Conservation (phyloP, 352 stramenopile species). For the Phytophthora aleatoria region DNA sequence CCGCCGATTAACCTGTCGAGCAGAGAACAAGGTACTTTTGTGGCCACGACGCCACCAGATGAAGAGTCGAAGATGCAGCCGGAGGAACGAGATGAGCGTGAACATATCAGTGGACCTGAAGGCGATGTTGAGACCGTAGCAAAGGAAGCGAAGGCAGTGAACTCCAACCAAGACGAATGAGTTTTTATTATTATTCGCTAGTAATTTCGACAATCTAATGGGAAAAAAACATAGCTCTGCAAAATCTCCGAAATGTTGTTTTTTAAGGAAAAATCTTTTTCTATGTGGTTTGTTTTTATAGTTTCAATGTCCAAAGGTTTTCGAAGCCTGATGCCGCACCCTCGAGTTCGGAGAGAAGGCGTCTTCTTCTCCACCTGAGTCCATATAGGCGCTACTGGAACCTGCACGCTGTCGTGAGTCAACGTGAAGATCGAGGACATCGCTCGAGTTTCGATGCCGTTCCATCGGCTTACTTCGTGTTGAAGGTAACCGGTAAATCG, state of each 20-base stretch:
- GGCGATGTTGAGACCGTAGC: constrained; percentile 17
- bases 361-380: constrained; percentile 37
- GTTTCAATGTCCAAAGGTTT: constrained; percentile 19
- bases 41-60: constrained; percentile 20
- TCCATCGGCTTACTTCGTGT: constrained; percentile 28
- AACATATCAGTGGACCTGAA: constrained; percentile 31
- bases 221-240: background rate
- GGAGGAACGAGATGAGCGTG: constrained; percentile 11
- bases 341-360: constrained; percentile 33
- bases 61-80: constrained; percentile 10
- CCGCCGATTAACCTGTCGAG: constrained; percentile 12
- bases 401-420: constrained; percentile 19
- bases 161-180: constrained; percentile 41
- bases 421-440: constrained; percentile 18
- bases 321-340: constrained; percentile 35
- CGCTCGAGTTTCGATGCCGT: constrained; percentile 20
- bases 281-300: background rate
- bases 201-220: constrained; percentile 27
- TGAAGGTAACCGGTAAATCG: constrained; percentile 58
- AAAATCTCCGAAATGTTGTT: too few relatives aligned
- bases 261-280: too few relatives aligned
- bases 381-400: constrained; percentile 35
- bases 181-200: constrained; percentile 34
- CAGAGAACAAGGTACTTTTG: constrained; percentile 15
- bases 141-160: constrained; percentile 22